phyloP scores from a whole-genome alignment of 2,329 filamentous ascomycete species.

The Fusarium denticulatum region DNA sequence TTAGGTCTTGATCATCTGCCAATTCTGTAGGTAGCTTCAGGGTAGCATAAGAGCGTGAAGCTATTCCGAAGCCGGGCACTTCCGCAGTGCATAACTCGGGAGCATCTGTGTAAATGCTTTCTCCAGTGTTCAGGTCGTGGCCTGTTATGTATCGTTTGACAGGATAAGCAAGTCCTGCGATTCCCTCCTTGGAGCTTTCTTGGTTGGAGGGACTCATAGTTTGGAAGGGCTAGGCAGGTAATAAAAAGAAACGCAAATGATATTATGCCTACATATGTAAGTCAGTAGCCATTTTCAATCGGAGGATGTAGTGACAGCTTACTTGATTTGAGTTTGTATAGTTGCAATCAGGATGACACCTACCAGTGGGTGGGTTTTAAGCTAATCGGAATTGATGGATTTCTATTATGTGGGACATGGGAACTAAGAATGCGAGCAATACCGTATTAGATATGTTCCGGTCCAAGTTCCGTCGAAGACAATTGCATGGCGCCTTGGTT shows the following conservation, averaged over 20 bases:
- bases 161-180: background rate
- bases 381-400: background rate
- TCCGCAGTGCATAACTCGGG: background rate
- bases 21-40: background rate
- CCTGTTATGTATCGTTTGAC: conserved; percentile 9
- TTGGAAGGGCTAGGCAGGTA: background rate
- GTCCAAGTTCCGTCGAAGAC: background rate
- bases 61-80: conserved; percentile 3
- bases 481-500: too few relatives aligned
- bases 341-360: too few relatives aligned
- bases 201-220: background rate
- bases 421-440: background rate
- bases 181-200: background rate
- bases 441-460: background rate
- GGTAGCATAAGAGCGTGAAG: conserved; percentile 12
- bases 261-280: background rate
- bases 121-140: background rate
- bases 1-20: background rate
- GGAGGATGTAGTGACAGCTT: background rate
- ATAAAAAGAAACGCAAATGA: too few relatives aligned
- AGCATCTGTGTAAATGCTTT: conserved; percentile 1
- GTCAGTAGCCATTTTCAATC: accelerated
- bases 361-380: background rate
- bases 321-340: background rate
- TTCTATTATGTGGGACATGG: too few relatives aligned